Evolutionary conservation across 1,284 basidiomycete genomes (phyloP).

Genomic region (Phellinidium pouzarii): DNA sequence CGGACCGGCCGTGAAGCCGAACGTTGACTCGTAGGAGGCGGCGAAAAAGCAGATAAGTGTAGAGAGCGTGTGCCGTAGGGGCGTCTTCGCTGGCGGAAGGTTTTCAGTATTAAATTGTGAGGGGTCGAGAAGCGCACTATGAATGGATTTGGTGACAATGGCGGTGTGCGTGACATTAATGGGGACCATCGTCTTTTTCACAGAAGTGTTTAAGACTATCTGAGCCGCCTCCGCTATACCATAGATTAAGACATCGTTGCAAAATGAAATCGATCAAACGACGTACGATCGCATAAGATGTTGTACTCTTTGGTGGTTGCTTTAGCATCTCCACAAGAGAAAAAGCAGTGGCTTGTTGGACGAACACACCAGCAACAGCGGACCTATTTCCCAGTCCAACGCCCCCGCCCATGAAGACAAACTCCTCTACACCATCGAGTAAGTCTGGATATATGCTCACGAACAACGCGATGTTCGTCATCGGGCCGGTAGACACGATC

Average conservation of each 20-base stretch:
- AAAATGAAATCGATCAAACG: not conserved
- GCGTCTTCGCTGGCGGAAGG: conserved; percentile 40
- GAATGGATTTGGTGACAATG: conserved; percentile 54
- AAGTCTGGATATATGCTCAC: conserved; percentile 65
- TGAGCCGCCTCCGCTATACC: conserved; percentile 67
- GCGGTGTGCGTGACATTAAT: conserved; percentile 82
- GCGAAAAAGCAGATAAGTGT: conserved; percentile 70
- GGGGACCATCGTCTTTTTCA: conserved; percentile 65
- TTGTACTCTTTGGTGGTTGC: conserved; percentile 55
- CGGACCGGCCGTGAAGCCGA: conserved; percentile 69
- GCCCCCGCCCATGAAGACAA: conserved; percentile 87
- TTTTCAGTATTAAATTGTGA: conserved; percentile 17
- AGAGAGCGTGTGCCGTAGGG: conserved; percentile 64
- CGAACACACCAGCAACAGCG: conserved; percentile 57
- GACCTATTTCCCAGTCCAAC: conserved; percentile 77
- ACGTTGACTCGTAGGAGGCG: conserved; percentile 58
- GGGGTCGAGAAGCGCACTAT: conserved; percentile 44
- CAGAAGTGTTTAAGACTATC: conserved; percentile 60
- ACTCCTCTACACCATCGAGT: conserved; percentile 60
- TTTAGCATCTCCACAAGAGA: conserved; percentile 1
- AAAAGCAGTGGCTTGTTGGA: not conserved
- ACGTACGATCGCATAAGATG: conserved; percentile 72
- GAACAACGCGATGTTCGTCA: conserved; percentile 83
- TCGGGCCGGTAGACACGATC: conserved; percentile 69
- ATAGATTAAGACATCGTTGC: not conserved